phyloP scores from a whole-genome alignment of 441 rosid species.

The Corymbia calophylla region DNA sequence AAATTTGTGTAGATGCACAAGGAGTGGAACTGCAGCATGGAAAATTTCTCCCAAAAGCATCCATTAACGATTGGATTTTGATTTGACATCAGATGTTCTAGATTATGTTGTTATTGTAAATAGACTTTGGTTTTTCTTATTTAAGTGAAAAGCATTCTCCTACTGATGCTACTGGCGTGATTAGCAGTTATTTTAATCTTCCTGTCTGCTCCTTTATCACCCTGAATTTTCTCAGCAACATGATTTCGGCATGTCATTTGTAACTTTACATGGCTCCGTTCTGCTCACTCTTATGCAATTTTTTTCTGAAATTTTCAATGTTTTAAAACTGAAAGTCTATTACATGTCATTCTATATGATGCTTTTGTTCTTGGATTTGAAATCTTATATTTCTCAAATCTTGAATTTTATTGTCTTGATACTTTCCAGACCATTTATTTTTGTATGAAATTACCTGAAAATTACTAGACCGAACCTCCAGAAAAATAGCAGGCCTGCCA shows the following conservation, averaged over 20 bases:
- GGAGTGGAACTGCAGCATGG: background rate
- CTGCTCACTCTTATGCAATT: background rate
- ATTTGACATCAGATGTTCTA: background rate
- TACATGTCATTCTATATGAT: background rate
- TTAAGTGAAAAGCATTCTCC: background rate
- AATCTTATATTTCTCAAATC: background rate
- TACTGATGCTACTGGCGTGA: background rate
- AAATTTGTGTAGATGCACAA: background rate
- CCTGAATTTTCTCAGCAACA: background rate
- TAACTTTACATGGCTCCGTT: background rate
- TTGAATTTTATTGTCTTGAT: background rate
- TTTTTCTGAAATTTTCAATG: background rate
- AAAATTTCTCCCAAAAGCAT: background rate
- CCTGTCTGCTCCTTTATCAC: too few relatives aligned
- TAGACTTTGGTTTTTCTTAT: background rate
- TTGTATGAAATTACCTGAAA: background rate
- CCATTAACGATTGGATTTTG: background rate
- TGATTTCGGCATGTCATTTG: background rate
- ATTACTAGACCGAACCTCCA: background rate
- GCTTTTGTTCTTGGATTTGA: background rate
- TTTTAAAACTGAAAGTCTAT: background rate
- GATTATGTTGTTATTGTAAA: background rate
- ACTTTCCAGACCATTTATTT: background rate
- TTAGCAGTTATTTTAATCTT: background rate
- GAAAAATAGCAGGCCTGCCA: background rate